These are phyloP conservation scores for Grammothele lineata DNA, from an alignment of 768 basidiomycete genomes.

Conservation along the genomic window DNA sequence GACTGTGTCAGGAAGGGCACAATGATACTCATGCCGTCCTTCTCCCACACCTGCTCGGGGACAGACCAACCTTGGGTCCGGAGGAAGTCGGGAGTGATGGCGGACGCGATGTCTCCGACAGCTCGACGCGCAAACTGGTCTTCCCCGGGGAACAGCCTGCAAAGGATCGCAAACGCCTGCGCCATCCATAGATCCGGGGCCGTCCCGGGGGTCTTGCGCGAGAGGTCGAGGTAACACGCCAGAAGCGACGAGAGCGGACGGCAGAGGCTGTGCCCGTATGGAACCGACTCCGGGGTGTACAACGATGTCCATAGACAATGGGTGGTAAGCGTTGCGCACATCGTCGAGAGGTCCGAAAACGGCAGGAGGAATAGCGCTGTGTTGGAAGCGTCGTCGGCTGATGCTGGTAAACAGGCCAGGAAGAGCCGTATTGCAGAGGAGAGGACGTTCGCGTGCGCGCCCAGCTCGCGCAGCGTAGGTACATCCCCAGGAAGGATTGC, in stretches of 20 bases:
- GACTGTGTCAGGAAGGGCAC: slow-evolving; percentile 56
- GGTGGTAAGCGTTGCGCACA: slow-evolving; percentile 45
- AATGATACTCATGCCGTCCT: slow-evolving; percentile 45
- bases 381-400: slow-evolving; percentile 32
- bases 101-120: slow-evolving; percentile 34
- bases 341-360: slow-evolving; percentile 47
- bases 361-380: slow-evolving; percentile 62
- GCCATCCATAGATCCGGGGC: slow-evolving; percentile 60
- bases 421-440: slow-evolving; percentile 55
- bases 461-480: slow-evolving; percentile 27
- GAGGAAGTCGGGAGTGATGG: slow-evolving; percentile 41
- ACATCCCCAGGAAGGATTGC: slow-evolving; percentile 6
- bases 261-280: slow-evolving; percentile 33
- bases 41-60: slow-evolving; percentile 43
- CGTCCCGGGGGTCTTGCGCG: slow-evolving; percentile 50
- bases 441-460: slow-evolving; percentile 34
- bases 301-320: slow-evolving; percentile 50
- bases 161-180: slow-evolving; percentile 55
- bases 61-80: slow-evolving; percentile 31
- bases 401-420: slow-evolving; percentile 54
- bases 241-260: slow-evolving; percentile 57
- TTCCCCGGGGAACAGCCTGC: slow-evolving; percentile 65
- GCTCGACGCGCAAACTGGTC: slow-evolving; percentile 52
- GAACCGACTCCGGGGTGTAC: slow-evolving; percentile 16
- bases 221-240: slow-evolving; percentile 52